Conservation (phyloP, 2,329 filamentous ascomycete genomes). For the Aspergillus niger region DNA sequence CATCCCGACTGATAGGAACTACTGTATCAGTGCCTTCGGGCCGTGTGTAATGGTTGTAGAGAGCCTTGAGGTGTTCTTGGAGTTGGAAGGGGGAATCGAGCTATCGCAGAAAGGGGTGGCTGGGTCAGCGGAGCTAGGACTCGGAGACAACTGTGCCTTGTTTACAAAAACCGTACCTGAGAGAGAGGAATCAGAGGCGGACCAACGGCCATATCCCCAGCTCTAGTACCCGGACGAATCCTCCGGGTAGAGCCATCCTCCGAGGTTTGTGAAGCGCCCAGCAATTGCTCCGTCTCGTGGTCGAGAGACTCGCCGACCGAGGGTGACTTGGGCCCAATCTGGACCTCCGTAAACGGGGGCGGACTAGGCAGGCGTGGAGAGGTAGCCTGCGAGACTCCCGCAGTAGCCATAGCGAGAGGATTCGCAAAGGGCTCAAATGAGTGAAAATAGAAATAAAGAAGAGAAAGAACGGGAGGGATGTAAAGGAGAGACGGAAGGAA, state of each 20-base stretch:
- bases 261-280: conserved; percentile 59
- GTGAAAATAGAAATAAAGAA: conserved; percentile 11
- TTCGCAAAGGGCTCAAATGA: conserved; percentile 11
- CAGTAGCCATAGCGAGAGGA: conserved; percentile 45
- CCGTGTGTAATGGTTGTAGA: conserved; percentile 80
- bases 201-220: conserved; percentile 89
- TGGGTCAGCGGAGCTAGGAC: conserved; percentile 11
- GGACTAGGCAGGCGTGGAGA: conserved; percentile 93
- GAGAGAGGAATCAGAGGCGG: conserved; percentile 83
- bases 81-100: conserved; percentile 97
- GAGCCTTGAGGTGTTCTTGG: conserved; percentile 92
- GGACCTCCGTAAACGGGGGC: conserved; percentile 91
- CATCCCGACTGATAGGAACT: conserved; percentile 71
- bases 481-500: background rate
- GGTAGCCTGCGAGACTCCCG: conserved; percentile 60
- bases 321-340: conserved; percentile 79
- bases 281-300: conserved; percentile 56
- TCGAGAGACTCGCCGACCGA: conserved; percentile 62
- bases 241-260: conserved; percentile 77
- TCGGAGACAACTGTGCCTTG: background rate
- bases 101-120: conserved; percentile 49
- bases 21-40: conserved; percentile 60
- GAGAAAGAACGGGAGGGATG: background rate
- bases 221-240: conserved; percentile 88
- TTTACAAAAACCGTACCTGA: conserved; percentile 61